phyloP scores from a whole-genome alignment of 2,329 filamentous ascomycete genomes.

The Laburnicola sp. region DNA sequence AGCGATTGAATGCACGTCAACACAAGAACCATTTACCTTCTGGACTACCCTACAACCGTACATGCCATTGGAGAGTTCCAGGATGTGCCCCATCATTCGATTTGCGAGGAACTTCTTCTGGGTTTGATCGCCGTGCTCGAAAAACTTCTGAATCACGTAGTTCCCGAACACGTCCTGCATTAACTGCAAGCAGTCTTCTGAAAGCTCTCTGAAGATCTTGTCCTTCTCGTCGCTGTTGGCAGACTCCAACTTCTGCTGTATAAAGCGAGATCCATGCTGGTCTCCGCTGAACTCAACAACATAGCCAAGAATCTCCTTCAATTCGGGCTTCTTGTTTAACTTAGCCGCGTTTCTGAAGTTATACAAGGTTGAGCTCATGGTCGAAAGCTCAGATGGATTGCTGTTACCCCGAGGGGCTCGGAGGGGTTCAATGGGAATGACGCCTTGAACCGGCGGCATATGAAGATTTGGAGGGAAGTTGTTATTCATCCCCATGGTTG shows the following conservation, averaged over 20 bases:
- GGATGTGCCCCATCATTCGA: conserved; percentile 84
- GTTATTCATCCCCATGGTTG: conserved; percentile 41
- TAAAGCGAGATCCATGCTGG: conserved; percentile 92
- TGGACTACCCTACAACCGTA: conserved; percentile 96
- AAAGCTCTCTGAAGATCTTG: conserved; percentile 83
- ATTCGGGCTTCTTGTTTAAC: conserved; percentile 73
- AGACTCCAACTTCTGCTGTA: conserved; percentile 86
- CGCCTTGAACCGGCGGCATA: conserved; percentile 41
- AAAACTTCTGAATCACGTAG: conserved; percentile 97
- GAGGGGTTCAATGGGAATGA: conserved; percentile 46
- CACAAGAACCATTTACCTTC: conserved; percentile 62
- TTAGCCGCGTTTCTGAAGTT: conserved; percentile 79
- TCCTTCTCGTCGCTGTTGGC: conserved; percentile 97
- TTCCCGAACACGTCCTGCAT: conserved; percentile 98
- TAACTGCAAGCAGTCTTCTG: conserved; percentile 78
- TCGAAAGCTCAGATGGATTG: conserved; percentile 58
- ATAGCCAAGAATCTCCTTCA: conserved; percentile 85
- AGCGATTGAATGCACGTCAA: conserved; percentile 9
- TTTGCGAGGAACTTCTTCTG: conserved; percentile 87
- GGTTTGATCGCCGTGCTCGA: conserved; percentile 89
- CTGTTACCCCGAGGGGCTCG: conserved; percentile 52
- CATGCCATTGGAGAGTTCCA: conserved; percentile 79
- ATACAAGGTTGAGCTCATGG: conserved; percentile 73
- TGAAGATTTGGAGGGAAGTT: conserved; percentile 38
- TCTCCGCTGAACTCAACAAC: conserved; percentile 95